phyloP scores from a whole-genome alignment of 106 monocot species.

The Chionographis japonica region DNA sequence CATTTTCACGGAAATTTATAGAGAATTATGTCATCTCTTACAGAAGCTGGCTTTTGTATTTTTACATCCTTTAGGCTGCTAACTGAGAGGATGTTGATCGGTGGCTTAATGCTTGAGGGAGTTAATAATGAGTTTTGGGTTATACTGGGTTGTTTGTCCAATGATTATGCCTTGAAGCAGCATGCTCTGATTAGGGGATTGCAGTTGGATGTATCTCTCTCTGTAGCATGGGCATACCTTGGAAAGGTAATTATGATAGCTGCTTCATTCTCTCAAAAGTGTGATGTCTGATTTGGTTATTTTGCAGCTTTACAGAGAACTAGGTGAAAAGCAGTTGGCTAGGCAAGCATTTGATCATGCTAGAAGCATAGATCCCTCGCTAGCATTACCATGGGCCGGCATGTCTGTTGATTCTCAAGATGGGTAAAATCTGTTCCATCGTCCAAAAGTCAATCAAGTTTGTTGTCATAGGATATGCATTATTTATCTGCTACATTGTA shows the following conservation, averaged over 20 bases:
- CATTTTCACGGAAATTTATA: background rate
- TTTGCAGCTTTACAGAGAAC: conserved; percentile 67
- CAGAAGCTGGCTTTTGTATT: conserved; percentile 8
- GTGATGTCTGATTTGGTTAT: conserved; percentile 15
- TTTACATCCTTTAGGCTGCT: conserved; percentile 53
- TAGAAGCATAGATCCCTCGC: conserved; percentile 91
- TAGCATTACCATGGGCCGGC: conserved; percentile 97
- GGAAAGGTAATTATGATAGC: conserved; percentile 63
- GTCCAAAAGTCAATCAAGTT: background rate
- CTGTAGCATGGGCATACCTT: conserved; percentile 86
- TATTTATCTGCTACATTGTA: background rate
- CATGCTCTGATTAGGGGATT: conserved; percentile 85
- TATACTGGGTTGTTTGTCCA: conserved; percentile 60
- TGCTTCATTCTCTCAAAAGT: conserved; percentile 7
- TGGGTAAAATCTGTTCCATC: conserved; percentile 36
- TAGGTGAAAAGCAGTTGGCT: conserved; percentile 68
- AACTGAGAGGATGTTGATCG: conserved; percentile 73
- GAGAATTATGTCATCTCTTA: background rate
- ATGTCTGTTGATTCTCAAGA: conserved; percentile 56
- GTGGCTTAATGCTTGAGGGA: conserved; percentile 70
- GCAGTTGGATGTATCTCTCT: conserved; percentile 76
- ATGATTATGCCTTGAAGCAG: conserved; percentile 62
- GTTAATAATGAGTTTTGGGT: conserved; percentile 74
- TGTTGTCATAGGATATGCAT: background rate
- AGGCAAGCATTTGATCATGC: conserved; percentile 84